These are phyloP conservation scores for Casuarina equisetifolia DNA, from an alignment of 306 rosid genomes.

Conservation along the genomic window DNA sequence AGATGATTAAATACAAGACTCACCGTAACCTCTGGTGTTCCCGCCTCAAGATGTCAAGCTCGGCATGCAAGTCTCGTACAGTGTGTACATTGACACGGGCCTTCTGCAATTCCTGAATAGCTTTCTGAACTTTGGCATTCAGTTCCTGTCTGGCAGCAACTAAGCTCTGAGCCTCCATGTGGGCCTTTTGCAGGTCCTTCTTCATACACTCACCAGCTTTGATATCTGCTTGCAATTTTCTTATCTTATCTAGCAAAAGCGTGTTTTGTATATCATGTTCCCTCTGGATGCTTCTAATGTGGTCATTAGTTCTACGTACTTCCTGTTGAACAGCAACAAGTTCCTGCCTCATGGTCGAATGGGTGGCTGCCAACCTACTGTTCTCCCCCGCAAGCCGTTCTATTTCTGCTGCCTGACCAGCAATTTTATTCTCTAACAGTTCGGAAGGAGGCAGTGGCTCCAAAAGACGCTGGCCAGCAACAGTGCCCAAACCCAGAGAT, in stretches of 20 bases:
- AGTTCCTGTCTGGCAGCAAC: slow-evolving; percentile 62
- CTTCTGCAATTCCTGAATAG: slow-evolving; percentile 56
- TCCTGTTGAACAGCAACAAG: slow-evolving; percentile 64
- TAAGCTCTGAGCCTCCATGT: slow-evolving; percentile 63
- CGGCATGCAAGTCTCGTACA: slow-evolving; percentile 59
- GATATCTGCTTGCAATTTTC: slow-evolving; percentile 58
- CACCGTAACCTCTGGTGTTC: slow-evolving; percentile 71
- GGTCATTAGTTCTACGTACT: slow-evolving; percentile 57
- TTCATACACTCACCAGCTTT: slow-evolving; percentile 62
- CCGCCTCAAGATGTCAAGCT: slow-evolving; percentile 61
- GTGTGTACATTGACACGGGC: slow-evolving; percentile 43
- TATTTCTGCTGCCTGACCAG: slow-evolving; percentile 69
- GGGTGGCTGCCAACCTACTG: slow-evolving; percentile 58
- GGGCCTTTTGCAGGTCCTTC: slow-evolving; percentile 68
- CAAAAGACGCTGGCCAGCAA: slow-evolving; percentile 31
- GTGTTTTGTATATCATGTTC: slow-evolving; percentile 81
- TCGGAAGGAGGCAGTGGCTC: slow-evolving; percentile 44
- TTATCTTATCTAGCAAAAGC: slow-evolving; percentile 69
- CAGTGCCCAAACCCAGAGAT: slow-evolving; percentile 43
- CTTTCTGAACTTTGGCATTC: slow-evolving; percentile 48
- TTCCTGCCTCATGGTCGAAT: slow-evolving; percentile 62
- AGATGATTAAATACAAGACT: slow-evolving; percentile 36
- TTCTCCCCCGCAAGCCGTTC: slow-evolving; percentile 65
- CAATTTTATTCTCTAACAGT: slow-evolving; percentile 64
- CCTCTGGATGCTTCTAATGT: slow-evolving; percentile 76